A percentile compares a stretch with the other conserved stretches of the same genome.
phyloP scores from a whole-genome alignment of 352 stramenopile genomes.

The Pythium folliculosum region DNA sequence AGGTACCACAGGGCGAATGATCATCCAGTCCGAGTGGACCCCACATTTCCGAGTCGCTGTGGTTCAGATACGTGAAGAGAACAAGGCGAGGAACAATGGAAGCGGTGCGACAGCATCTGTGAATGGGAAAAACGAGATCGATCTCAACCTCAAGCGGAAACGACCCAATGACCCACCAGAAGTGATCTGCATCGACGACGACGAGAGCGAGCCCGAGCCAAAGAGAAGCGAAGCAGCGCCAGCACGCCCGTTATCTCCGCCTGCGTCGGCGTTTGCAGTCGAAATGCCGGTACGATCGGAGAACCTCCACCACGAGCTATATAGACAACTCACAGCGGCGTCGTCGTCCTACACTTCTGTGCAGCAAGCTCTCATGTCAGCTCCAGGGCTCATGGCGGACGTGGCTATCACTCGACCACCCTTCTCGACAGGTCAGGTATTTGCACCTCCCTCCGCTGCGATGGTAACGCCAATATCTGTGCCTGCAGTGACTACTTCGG shows the following conservation, averaged over 20 bases:
- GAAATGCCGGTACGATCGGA: not conserved
- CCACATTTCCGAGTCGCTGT: slow-evolving; percentile 43
- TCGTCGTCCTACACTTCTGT: too few species aligned
- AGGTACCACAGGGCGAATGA: slow-evolving; percentile 45
- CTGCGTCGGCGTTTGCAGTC: not conserved
- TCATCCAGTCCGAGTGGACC: slow-evolving; percentile 50
- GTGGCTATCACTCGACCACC: slow-evolving; percentile 3
- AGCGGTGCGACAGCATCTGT: not conserved
- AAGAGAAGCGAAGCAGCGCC: not conserved
- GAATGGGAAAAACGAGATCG: not conserved
- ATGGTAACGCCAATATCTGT: not conserved
- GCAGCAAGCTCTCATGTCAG: slow-evolving; percentile 1
- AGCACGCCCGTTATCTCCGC: not conserved
- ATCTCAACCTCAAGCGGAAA: slow-evolving; percentile 44
- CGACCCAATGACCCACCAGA: slow-evolving; percentile 31
- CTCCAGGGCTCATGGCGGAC: not conserved
- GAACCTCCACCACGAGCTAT: not conserved
- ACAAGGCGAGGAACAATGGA: slow-evolving; percentile 8
- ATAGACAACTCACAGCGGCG: not conserved
- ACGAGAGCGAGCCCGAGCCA: not conserved
- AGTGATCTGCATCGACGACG: slow-evolving; percentile 62
- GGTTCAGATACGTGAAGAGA: slow-evolving; percentile 34
- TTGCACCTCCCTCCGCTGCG: not conserved
- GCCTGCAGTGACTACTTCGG: not conserved
- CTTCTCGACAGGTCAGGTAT: not conserved